Base-by-base conservation (phyloP, 2,329 filamentous ascomycete species). In the Falciphora oryzae region DNA sequence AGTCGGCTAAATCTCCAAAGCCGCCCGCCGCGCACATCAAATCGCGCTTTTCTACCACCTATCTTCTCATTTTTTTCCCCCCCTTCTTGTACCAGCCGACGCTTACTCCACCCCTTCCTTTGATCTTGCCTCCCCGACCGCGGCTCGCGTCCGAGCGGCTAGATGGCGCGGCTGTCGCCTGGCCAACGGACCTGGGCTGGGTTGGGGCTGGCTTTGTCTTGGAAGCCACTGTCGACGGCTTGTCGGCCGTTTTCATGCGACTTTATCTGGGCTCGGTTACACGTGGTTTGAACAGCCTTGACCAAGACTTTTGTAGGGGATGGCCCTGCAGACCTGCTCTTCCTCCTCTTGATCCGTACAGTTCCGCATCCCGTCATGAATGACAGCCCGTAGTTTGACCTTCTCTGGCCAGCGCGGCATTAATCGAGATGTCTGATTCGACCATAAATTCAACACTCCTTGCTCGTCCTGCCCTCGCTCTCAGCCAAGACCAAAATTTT, bases 401-500 rank as follows among this genome's bases (percentile, higher is more conserved):
- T 14, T 35, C 32, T 11, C 38, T 50, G 16, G 18, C 7, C 18
- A 8, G 16, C 16, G 16, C 16, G 22, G 22, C 13, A n/a, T 50
- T 16, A 2, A 18, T 4, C 38, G 13, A 44, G 38, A 44, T 18
- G 7, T 18, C 38, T 8, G 11, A 7, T 18, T 22, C 38, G 2
- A 22, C 32, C 13, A 22, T 50, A 8, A 16, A 50, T 16, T 11
- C 8, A 16, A 4, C 13, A 29, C 18, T 50, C 1, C 7, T 50
- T 22, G 4, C 16, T 50, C 8, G 38, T 8, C 18, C 38, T 50
- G 38, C 38, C 38, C 38, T 50, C 16, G 16, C 44, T 25, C 44
- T 53, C 44, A 53, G 44, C 44, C 44, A 2, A 69, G 61, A 28
- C 70, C 71, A 60, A 73, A 75, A 64, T 76, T 80, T 16, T 71